A percentile compares a stretch with the other conserved stretches of the same genome.
Conservation (phyloP, 257 asterid species). For the Parsonsia alboflavescens region DNA sequence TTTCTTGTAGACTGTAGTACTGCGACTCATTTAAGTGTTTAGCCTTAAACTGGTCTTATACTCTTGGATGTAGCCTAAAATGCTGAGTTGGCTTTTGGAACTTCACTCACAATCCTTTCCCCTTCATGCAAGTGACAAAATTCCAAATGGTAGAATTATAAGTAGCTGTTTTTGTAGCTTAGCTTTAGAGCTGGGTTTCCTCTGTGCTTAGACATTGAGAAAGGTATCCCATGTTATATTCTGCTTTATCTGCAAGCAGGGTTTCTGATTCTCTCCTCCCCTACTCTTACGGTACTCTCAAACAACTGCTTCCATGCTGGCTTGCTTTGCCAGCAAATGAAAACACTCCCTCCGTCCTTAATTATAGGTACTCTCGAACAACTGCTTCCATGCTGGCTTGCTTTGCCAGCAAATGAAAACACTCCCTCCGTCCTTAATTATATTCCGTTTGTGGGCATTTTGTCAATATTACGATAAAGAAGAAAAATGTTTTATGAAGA, state of each 20-base stretch:
- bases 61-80: neutral
- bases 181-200: neutral
- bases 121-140: neutral
- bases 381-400: neutral
- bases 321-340: too few species aligned
- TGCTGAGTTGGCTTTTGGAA: neutral
- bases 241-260: neutral
- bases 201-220: neutral
- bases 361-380: neutral
- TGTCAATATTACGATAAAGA: too few species aligned
- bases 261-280: neutral
- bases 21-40: neutral
- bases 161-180: neutral
- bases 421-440: too few species aligned
- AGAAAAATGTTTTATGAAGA: too few species aligned
- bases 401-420: too few species aligned
- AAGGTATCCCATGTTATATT: neutral
- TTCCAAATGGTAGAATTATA: neutral
- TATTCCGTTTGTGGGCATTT: too few species aligned
- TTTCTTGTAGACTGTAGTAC: neutral
- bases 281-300: neutral
- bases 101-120: neutral
- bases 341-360: too few species aligned
- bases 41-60: neutral
- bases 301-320: neutral